A percentile compares a stretch with the other conserved stretches of the same genome.
Evolutionary conservation across 169 alveolate species (phyloP).

Genomic region (Eimeria praecox): DNA sequence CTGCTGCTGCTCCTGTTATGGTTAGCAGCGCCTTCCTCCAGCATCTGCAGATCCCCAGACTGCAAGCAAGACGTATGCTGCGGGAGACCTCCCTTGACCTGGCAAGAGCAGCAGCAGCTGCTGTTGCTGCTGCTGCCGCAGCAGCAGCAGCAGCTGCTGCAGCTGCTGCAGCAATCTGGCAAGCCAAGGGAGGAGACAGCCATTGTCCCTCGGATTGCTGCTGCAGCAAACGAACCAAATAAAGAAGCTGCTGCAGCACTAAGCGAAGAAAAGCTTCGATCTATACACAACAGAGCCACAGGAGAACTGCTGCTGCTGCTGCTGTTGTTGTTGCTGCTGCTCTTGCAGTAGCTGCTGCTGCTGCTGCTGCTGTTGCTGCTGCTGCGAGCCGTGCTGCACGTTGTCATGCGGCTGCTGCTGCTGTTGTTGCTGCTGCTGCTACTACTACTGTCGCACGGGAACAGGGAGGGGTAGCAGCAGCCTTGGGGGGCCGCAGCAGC

Average conservation of each 20-base stretch:
- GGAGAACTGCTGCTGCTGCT: slow-evolving; percentile 30
- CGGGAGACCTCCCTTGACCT: not conserved
- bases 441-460: not conserved
- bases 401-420: slow-evolving; percentile 21
- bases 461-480: not conserved
- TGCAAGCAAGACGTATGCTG: slow-evolving; percentile 1
- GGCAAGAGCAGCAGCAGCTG: slow-evolving; percentile 15
- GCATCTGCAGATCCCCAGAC: slow-evolving; percentile 44
- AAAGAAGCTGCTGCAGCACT: slow-evolving; percentile 33
- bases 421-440: slow-evolving; percentile 7
- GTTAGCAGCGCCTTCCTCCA: slow-evolving; percentile 21
- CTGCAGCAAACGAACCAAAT: slow-evolving; percentile 42
- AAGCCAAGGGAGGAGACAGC: not conserved
- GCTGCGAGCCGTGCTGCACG: slow-evolving; percentile 12
- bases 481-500: slow-evolving; percentile 27
- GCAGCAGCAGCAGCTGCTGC: not conserved
- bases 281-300: slow-evolving; percentile 16
- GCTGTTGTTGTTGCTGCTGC: too few species aligned
- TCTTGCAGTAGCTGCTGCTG: not conserved
- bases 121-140: not conserved
- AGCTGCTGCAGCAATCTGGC: slow-evolving; percentile 17
- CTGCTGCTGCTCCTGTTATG: slow-evolving; percentile 31
- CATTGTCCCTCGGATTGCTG: slow-evolving; percentile 3
- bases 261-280: slow-evolving; percentile 40
- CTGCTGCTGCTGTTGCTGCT: slow-evolving; percentile 5